phyloP scores from a whole-genome alignment of 2,329 filamentous ascomycete species.

The Diaporthe destruens region DNA sequence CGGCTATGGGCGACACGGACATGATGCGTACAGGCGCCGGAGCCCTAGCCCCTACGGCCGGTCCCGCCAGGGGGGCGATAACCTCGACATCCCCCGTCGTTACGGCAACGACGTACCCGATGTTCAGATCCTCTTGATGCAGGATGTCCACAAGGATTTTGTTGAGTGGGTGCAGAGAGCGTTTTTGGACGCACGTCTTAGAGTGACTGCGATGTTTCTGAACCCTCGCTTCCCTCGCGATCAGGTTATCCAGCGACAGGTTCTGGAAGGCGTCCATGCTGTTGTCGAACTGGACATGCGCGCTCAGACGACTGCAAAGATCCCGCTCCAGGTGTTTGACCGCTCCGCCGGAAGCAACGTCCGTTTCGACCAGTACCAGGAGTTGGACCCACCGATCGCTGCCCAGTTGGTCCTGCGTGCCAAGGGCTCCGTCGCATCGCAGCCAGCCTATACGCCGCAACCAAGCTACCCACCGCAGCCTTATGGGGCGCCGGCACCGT shows the following conservation, averaged over 20 bases:
- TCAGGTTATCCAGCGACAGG: slow-evolving; percentile 85
- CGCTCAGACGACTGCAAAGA: slow-evolving; percentile 78
- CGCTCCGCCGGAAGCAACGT: slow-evolving; percentile 82
- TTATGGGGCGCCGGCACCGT: slow-evolving; percentile 45
- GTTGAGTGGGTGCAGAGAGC: slow-evolving; percentile 84
- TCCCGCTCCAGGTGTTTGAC: slow-evolving; percentile 88
- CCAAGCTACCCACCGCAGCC: slow-evolving; percentile 49
- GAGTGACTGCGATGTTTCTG: slow-evolving; percentile 83
- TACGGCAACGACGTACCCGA: slow-evolving; percentile 84
- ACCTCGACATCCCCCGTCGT: slow-evolving; percentile 79
- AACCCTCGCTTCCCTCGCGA: slow-evolving; percentile 81
- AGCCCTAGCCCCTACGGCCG: slow-evolving; percentile 75
- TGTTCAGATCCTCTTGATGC: slow-evolving; percentile 86
- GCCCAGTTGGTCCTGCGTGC: slow-evolving; percentile 84
- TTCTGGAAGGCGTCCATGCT: slow-evolving; percentile 88
- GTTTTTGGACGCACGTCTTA: slow-evolving; percentile 79
- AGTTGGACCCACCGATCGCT: slow-evolving; percentile 82
- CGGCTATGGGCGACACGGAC: slow-evolving; percentile 56
- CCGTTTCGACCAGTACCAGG: slow-evolving; percentile 87
- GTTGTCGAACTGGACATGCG: slow-evolving; percentile 81
- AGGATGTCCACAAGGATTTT: slow-evolving; percentile 83
- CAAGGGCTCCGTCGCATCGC: slow-evolving; percentile 58
- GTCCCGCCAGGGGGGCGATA: slow-evolving; percentile 67
- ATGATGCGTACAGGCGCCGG: slow-evolving; percentile 72
- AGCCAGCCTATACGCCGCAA: slow-evolving; percentile 47